Base-by-base conservation (phyloP, 139 green algal genomes). In the Zygnema cylindricum region DNA sequence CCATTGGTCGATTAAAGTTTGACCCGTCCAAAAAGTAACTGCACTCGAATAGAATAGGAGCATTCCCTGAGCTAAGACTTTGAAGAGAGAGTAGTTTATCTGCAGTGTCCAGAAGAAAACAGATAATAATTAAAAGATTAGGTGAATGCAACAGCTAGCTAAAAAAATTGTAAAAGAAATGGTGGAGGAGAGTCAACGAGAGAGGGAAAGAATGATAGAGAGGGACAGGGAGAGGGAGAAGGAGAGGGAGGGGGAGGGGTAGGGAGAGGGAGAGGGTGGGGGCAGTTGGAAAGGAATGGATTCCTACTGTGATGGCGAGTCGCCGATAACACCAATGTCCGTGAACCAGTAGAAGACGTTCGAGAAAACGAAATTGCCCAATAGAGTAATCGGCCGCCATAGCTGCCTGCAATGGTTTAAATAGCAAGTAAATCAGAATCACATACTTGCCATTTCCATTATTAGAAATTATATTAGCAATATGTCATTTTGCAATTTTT, bases 21-120 rank as follows among this genome's bases (percentile, higher is more conserved):
- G 69, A 36, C 90, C 90, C n/a, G 83, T 89, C 23, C 77, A 92
- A 33, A 77, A 43, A 0, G 89, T 55, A 0, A 41, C 3, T 2
- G n/a, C 25, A 86, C 93, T 94, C 87, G 89, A 94, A 49, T 85
- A 94, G 87, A 94, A 94, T 69, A 94, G 77, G 55, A 84, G 92
- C 82, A 98, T 91, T 77, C 95, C 96, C 89, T 98, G 97, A 23
- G 94, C 93, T 88, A 98, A 96, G 93, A 99, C 99, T 93, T 99
- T 99, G 94, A 98, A 99, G 95, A 99, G 98, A 54, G 96, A 96
- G 93, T 99, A 99, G n/a, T 69, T 81, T 38, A 87, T 87, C 81
- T 87, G 81, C 81, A n/a, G n/a, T n/a, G n/a, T n/a, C n/a, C n/a
- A n/a, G n/a, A n/a, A n/a, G n/a, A n/a, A n/a, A n/a, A n/a, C n/a